phyloP scores from a whole-genome alignment of 2,329 filamentous ascomycete genomes.

The Alternaria gansuensis region DNA sequence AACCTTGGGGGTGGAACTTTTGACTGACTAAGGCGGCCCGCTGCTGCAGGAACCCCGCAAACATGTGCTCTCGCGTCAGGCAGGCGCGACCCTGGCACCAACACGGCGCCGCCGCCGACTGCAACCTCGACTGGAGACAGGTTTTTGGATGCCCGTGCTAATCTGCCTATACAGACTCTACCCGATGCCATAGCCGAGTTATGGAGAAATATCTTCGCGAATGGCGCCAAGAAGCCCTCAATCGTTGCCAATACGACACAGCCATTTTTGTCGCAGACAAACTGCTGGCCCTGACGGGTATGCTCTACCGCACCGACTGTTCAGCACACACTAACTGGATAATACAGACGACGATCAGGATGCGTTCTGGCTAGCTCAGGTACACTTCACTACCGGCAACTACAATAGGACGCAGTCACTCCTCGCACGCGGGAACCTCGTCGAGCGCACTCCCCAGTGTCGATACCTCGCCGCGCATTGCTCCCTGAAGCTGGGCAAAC shows the following conservation, averaged over 20 bases:
- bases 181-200: constrained; percentile 20
- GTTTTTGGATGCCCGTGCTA: constrained; percentile 2
- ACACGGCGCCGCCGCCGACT: constrained; percentile 8
- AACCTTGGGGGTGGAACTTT: constrained; percentile 11
- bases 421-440: constrained; percentile 82
- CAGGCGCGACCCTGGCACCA: constrained; percentile 27
- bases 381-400: constrained; percentile 94
- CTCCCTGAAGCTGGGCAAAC: constrained; percentile 89
- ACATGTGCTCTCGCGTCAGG: constrained; percentile 32
- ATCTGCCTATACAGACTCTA: background rate
- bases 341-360: constrained; percentile 84
- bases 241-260: constrained; percentile 95
- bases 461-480: constrained; percentile 94
- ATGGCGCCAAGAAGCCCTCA: constrained; percentile 94
- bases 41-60: constrained; percentile 28
- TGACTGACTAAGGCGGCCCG: constrained; percentile 28
- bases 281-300: constrained; percentile 90
- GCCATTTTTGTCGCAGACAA: constrained; percentile 98
- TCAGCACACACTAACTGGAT: constrained; percentile 20
- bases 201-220: constrained; percentile 96
- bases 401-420: constrained; percentile 91
- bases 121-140: constrained; percentile 9
- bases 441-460: constrained; percentile 82
- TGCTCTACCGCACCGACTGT: constrained; percentile 35
- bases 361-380: constrained; percentile 97